Percentiles rank a stretch among this genome's conserved stretches.
phyloP scores from a whole-genome alignment of 1,284 basidiomycete species.

The Thelephora terrestris region DNA sequence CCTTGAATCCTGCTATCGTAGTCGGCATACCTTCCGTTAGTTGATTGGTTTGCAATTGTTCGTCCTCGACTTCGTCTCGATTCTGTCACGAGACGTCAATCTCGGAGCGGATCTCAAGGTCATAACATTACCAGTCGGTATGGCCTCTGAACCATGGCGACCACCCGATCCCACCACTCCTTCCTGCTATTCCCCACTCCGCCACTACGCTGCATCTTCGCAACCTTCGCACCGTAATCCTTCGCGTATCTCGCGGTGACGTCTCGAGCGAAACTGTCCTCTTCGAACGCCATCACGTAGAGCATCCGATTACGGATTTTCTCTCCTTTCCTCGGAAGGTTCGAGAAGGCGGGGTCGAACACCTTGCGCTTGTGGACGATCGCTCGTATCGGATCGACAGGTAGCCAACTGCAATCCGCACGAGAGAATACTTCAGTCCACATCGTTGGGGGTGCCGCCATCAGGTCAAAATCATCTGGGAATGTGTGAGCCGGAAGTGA shows the following conservation, averaged over 20 bases:
- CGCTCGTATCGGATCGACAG: constrained; percentile 81
- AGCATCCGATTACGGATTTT: constrained; percentile 61
- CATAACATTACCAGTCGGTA: constrained; percentile 59
- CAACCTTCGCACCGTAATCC: constrained; percentile 75
- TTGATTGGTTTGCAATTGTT: constrained; percentile 76
- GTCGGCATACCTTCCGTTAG: constrained; percentile 92
- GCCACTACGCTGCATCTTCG: constrained; percentile 66
- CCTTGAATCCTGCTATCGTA: constrained; percentile 87
- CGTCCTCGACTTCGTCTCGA: constrained; percentile 90
- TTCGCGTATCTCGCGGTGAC: constrained; percentile 74
- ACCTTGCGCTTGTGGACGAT: constrained; percentile 71
- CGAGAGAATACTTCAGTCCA: constrained; percentile 98
- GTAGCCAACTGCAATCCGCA: constrained; percentile 86
- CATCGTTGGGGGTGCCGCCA: constrained; percentile 75
- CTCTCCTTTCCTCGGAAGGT: constrained; percentile 33
- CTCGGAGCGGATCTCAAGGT: not conserved
- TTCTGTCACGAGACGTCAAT: constrained; percentile 37
- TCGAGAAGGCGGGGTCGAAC: constrained; percentile 66
- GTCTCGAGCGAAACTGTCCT: constrained; percentile 72
- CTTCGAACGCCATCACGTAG: constrained; percentile 93
- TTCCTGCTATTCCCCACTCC: constrained; percentile 43
- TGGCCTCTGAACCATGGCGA: constrained; percentile 55
- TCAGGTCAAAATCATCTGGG: constrained; percentile 38
- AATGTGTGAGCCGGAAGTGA: not conserved
- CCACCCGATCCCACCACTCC: constrained; percentile 81